Base-by-base conservation (phyloP, 2,329 filamentous ascomycete species). In the Golovinomyces cichoracearum region DNA sequence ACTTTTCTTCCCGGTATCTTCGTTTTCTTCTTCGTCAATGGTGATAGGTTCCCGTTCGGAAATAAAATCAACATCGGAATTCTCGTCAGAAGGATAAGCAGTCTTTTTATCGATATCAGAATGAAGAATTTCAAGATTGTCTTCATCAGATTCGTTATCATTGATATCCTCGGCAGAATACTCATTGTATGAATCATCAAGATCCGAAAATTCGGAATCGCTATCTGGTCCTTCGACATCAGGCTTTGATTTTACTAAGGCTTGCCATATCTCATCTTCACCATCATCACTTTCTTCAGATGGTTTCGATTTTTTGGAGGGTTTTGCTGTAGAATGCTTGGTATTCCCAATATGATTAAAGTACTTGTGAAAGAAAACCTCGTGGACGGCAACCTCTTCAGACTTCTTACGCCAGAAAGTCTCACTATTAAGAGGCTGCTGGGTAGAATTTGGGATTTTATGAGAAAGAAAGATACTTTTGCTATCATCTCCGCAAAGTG, bases 361-460 rank as follows among this genome's bases (percentile, higher is more conserved):
- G 73, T 98, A 98, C 55, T 84, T 78, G 63, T 98, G 90, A 74
- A 98, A 98, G 74, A 98, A 98, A 35, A 85, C 82, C 61, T 98
- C 90, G 55, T 98, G 86, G 0, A 78, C 83, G 2, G 81, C 78
- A 41, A 98, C 80, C 48, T 95, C 78, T 53, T 84, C 78, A n/a
- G 73, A 70, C 66, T 84, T 86, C 73, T 83, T 84, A 58, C 78
- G 79, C 83, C 85, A 93, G 69, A 98, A 98, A 2, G 75, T 69
- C 53, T 92, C 81, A 1, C 80, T 80, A 64, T 98, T 98, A 63
- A 98, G 71, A 2, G 77, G 71, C 23, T 70, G 38, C 69, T 70
- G 62, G 67, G 72, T 53, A 68, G 71, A 57, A 69, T 73, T 55
- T 4, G 54, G 47, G 7, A 56, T 53, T 22, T 57, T 57, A 19